These are phyloP conservation scores for Tolypocladium endophyticum DNA, from an alignment of 2,329 filamentous ascomycete genomes.

Conservation along the genomic window DNA sequence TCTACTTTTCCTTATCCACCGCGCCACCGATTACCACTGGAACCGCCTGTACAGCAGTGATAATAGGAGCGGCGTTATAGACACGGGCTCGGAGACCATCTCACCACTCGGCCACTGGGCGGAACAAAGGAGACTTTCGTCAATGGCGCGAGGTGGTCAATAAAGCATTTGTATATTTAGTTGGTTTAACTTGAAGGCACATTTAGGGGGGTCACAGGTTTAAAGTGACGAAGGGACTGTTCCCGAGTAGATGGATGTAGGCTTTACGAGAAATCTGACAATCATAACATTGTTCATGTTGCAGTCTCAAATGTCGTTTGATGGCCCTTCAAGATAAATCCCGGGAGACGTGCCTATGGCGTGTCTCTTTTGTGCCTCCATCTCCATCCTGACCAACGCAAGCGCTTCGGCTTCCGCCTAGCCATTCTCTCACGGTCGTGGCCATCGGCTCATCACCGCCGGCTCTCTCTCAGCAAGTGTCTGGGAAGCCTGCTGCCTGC, in stretches of 20 bases:
- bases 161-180: constrained; percentile 20
- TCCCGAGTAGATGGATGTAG: constrained; percentile 2
- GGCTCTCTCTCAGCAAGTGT: too few relatives aligned
- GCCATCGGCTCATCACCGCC: too few relatives aligned
- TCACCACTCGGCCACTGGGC: background rate
- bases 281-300: background rate
- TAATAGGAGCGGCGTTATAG: constrained; percentile 14
- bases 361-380: too few relatives aligned
- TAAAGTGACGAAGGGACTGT: background rate
- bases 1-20: constrained; percentile 10
- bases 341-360: too few relatives aligned
- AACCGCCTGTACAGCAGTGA: constrained; percentile 14
- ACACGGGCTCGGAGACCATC: constrained; percentile 7
- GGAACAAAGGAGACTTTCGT: background rate
- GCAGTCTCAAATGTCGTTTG: background rate
- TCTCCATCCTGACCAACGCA: too few relatives aligned
- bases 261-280: constrained; percentile 9
- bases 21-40: constrained; percentile 1
- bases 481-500: too few relatives aligned
- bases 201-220: background rate
- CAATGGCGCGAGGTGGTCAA: constrained; percentile 5
- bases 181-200: constrained; percentile 8
- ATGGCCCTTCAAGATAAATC: too few relatives aligned
- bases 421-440: too few relatives aligned
- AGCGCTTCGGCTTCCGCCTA: too few relatives aligned